Evolutionary conservation across 2,329 filamentous ascomycete genomes (phyloP).

Genomic region (Rutstroemia sp.): DNA sequence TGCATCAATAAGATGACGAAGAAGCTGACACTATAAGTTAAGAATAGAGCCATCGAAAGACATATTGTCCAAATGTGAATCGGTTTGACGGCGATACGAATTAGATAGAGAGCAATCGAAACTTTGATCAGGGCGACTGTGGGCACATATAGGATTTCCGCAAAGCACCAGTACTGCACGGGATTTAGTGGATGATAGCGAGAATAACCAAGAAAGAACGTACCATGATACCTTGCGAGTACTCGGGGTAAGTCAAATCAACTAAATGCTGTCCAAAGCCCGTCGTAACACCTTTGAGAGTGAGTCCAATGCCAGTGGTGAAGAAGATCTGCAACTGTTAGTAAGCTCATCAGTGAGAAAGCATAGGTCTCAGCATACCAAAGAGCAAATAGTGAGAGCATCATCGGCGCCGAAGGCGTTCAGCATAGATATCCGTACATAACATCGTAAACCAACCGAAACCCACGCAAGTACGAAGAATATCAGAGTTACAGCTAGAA

Average conservation of each 20-base stretch:
- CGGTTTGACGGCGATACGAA: slow-evolving; percentile 5
- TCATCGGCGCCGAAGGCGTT: slow-evolving; percentile 40
- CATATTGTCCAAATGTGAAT: neutral
- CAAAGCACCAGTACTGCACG: slow-evolving; percentile 20
- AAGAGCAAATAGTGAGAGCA: slow-evolving; percentile 38
- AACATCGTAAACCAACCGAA: slow-evolving; percentile 35
- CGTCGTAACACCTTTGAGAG: slow-evolving; percentile 14
- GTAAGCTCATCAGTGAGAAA: neutral
- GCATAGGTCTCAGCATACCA: slow-evolving; percentile 30
- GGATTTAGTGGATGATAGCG: neutral
- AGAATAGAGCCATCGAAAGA: slow-evolving; percentile 8
- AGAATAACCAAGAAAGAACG: neutral
- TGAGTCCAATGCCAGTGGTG: slow-evolving; percentile 13
- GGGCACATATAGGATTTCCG: slow-evolving; percentile 34
- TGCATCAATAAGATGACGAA: slow-evolving; percentile 1
- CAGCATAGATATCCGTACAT: slow-evolving; percentile 37
- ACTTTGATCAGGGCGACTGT: slow-evolving; percentile 30
- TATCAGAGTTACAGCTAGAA: slow-evolving; percentile 16
- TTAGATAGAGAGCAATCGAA: slow-evolving; percentile 7
- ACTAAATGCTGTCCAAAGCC: slow-evolving; percentile 18
- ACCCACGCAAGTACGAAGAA: slow-evolving; percentile 33
- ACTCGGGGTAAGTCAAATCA: slow-evolving; percentile 6
- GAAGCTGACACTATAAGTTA: slow-evolving; percentile 28
- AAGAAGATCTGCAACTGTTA: slow-evolving; percentile 14
- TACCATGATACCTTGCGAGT: slow-evolving; percentile 16